phyloP scores from a whole-genome alignment of 73 alveolate genomes.

The Paramecium primaurelia region DNA sequence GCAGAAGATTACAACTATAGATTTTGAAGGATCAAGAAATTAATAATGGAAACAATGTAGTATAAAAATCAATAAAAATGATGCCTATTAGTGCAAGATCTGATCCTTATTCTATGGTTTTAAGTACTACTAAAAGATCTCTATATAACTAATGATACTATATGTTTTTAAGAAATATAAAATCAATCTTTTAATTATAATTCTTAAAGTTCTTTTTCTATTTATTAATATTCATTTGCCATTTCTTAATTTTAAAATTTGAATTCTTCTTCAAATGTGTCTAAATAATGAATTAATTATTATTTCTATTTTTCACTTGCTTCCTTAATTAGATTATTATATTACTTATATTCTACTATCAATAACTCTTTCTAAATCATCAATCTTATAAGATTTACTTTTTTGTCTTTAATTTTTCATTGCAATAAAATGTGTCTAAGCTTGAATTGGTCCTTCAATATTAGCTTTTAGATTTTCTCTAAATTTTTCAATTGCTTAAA shows the following conservation, averaged over 20 bases:
- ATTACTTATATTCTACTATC: background rate
- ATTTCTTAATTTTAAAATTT: background rate
- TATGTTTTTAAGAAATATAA: background rate
- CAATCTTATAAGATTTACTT: background rate
- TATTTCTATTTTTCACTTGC: background rate
- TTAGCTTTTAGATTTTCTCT: background rate
- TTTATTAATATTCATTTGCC: background rate
- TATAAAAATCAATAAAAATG: background rate
- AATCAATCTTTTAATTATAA: background rate
- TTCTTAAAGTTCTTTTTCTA: background rate
- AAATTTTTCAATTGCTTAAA: background rate
- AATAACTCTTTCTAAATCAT: background rate
- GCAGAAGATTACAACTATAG: background rate
- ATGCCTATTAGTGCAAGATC: background rate
- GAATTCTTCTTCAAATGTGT: slow-evolving; percentile 4
- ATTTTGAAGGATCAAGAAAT: background rate
- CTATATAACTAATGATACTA: background rate
- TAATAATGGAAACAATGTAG: background rate
- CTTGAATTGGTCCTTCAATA: background rate
- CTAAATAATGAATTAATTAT: background rate
- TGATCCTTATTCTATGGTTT: background rate
- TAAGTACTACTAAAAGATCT: background rate
- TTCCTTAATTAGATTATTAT: background rate
- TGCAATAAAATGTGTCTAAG: background rate
- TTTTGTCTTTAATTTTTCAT: background rate